These are phyloP conservation scores for Canariomyces notabilis DNA, from an alignment of 2,329 filamentous ascomycete genomes.

Conservation along the genomic window DNA sequence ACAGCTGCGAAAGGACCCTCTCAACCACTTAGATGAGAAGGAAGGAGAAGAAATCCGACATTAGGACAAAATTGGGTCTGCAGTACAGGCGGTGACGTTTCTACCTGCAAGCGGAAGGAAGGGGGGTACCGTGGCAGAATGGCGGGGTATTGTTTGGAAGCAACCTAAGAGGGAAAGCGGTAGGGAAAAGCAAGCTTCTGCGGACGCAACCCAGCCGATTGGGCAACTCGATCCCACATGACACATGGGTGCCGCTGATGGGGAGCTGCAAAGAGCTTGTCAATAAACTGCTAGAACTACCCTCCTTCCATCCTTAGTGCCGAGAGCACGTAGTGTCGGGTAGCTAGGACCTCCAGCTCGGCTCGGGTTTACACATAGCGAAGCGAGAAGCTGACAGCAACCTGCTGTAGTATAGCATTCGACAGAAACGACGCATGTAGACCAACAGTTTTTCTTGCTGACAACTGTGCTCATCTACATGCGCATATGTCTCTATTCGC, in stretches of 20 bases:
- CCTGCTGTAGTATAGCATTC: not conserved
- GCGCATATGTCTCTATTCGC: no score
- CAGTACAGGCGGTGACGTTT: slow-evolving; percentile 1
- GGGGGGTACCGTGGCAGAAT: slow-evolving; percentile 15
- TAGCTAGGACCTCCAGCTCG: not conserved
- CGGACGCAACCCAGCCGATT: not conserved
- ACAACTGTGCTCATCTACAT: no score
- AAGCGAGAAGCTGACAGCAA: not conserved
- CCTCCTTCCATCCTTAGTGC: not conserved
- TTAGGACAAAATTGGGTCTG: not conserved
- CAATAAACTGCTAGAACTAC: no score
- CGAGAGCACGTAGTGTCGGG: not conserved
- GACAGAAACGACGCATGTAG: no score
- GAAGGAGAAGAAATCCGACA: not conserved
- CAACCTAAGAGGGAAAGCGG: slow-evolving; percentile 6
- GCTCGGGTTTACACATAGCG: not conserved
- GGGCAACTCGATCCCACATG: slow-evolving; percentile 3
- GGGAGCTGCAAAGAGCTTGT: not conserved
- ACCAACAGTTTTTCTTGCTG: no score
- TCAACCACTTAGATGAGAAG: not conserved
- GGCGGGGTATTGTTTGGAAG: slow-evolving; percentile 8
- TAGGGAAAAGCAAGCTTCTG: not conserved
- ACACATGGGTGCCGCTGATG: slow-evolving; percentile 3
- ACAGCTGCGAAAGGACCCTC: not conserved
- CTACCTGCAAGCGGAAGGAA: not conserved